Base-by-base conservation (phyloP, 2,329 filamentous ascomycete genomes). In the Ascochyta rabiei region DNA sequence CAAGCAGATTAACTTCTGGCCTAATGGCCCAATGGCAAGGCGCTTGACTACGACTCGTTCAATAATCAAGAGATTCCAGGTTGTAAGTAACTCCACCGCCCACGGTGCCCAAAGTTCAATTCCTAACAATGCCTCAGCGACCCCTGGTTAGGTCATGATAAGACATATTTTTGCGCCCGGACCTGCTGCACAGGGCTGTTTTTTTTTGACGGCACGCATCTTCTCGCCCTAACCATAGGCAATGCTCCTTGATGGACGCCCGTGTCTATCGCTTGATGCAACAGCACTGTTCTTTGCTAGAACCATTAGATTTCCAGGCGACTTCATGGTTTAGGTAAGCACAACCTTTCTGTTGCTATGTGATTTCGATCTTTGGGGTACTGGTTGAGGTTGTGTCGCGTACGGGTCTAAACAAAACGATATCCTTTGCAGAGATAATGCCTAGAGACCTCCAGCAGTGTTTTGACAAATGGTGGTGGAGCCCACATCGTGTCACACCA, bases 21-120 rank as follows among this genome's bases (percentile, higher is more conserved):
- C 59, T 53, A 54, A 57, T 80, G 78, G 78, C 78, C 78, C 77
- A 80, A 80, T 80, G 78, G 78, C 76, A 80, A 80, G 76, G 75
- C 75, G 77, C 76, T 78, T 79, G 78, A 79, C 77, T 79, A 79
- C 78, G 78, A 79, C 61, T 8, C 0, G 19, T 2, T 4, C 24
- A 28, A n/a, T 12, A 42, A 63, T 63, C 61, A 63, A 63, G 61
- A 63, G 61, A 63, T 63, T 63, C 50, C 56, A 62, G 60, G 59
- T 59, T 57, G 45, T 48, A 48, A 41, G 45, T 48, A 53, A 4
- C 33, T 2, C 39, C 12, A 41, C 15, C 5, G 0, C 19, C 4
- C 21, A 6, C 2, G 10, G 2, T 19, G 26, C 15, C 18, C 1
- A 21, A 8, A 24, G 15, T 53, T 63, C 62, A 53, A 62, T 33